Conservation (phyloP, 345 rosid species). For the Arabidopsis thaliana region TAIR10.1 NC_003070.9:18523501-18524000, state of each 20-base stretch:
- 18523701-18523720: slow-evolving; percentile 59
- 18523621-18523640: slow-evolving; percentile 47
- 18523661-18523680: slow-evolving; percentile 99
- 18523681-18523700: slow-evolving; percentile 98
- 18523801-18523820: slow-evolving; percentile 95
- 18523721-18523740: slow-evolving; percentile 6
- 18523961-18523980: slow-evolving; percentile 15
- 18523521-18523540: slow-evolving; percentile 99
- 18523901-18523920: slow-evolving; percentile 24
- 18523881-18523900: slow-evolving; percentile 96
- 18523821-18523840: slow-evolving; percentile 98
- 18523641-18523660: slow-evolving; percentile 93
- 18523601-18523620: slow-evolving; percentile 5
- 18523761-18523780: slow-evolving; percentile 15
- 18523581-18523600: slow-evolving; percentile 23
- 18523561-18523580: slow-evolving; percentile 52
- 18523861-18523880: slow-evolving; percentile 96
- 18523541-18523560: slow-evolving; percentile 97
- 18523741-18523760: neutral
- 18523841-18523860: slow-evolving; percentile 99
- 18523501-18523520: slow-evolving; percentile 99
- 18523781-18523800: slow-evolving; percentile 28
- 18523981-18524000: slow-evolving; percentile 93
- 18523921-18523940: slow-evolving; percentile 30
- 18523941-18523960: slow-evolving; percentile 14